These are phyloP conservation scores for Pythium guiyangense DNA, from an alignment of 352 stramenopile species.

Conservation along the genomic window DNA sequence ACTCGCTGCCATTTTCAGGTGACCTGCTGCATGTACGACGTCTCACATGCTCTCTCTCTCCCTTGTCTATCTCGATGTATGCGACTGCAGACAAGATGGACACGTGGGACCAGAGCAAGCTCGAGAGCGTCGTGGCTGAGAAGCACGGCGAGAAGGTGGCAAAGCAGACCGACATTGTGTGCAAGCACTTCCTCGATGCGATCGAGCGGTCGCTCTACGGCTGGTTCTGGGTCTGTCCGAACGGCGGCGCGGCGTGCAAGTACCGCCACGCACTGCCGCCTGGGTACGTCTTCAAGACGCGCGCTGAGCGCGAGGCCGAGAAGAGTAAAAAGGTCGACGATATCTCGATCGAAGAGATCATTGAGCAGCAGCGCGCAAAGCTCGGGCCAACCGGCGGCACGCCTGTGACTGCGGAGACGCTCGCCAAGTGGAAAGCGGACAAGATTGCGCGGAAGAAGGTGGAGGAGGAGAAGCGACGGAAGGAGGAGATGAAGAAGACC, in stretches of 20 bases:
- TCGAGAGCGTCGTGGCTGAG: slow-evolving; percentile 83
- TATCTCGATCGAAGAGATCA: slow-evolving; percentile 89
- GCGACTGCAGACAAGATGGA: slow-evolving; percentile 64
- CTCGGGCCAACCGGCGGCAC: slow-evolving; percentile 81
- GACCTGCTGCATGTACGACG: not conserved
- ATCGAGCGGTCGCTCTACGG: slow-evolving; percentile 89
- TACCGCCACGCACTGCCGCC: slow-evolving; percentile 84
- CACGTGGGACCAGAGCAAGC: slow-evolving; percentile 83
- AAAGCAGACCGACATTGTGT: slow-evolving; percentile 87
- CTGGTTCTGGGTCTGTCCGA: slow-evolving; percentile 90
- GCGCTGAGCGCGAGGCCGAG: slow-evolving; percentile 80
- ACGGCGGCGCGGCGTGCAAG: slow-evolving; percentile 74
- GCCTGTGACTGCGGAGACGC: slow-evolving; percentile 83
- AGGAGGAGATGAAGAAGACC: slow-evolving; percentile 85
- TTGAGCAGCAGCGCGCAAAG: slow-evolving; percentile 87
- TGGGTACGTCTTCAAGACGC: slow-evolving; percentile 88
- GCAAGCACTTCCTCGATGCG: slow-evolving; percentile 88
- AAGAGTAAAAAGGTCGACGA: slow-evolving; percentile 81
- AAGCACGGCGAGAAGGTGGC: slow-evolving; percentile 81
- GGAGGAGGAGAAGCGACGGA: slow-evolving; percentile 78
- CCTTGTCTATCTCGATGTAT: not conserved
- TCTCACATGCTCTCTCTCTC: too few species aligned
- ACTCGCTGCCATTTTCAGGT: not conserved
- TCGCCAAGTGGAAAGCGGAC: slow-evolving; percentile 89
- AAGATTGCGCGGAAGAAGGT: slow-evolving; percentile 70